Base-by-base conservation (phyloP, 257 asterid species). In the Nicotiana attenuata region DNA sequence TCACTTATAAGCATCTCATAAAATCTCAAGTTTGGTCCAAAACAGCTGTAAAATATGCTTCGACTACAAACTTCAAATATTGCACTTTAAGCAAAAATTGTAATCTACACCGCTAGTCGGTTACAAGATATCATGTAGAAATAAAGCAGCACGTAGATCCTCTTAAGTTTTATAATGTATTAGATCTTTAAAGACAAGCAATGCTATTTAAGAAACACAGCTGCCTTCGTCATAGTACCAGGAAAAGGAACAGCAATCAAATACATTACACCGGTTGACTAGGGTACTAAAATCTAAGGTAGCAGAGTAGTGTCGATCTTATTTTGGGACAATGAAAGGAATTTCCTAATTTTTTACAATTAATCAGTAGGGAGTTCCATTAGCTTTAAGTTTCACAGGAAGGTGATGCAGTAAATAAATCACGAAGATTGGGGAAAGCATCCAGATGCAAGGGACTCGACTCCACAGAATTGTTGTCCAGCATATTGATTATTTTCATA, bases 31-130 rank as follows among this genome's bases (percentile, higher is more conserved):
- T n/a, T 68, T 11, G 0, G 20, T 41, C 24, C 78, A 71, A 20
- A 20, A 71, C 2, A 71, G 20, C 78, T 6, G 35, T 71, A 13
- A 13, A 57, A 19, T 17, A n/a, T 20, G 59, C 50, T 22, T 71
- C 22, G 35, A 20, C 20, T 45, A 71, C 77, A 81, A 65, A 77
- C 73, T 17, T 56, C 22, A 82, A 59, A 3, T 57, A 83, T 64
- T 35, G 50, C 52, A 81, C 68, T 81, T 84, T 8, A 61, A 81
- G 59, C 69, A 85, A 68, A 41, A 60, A 69, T 53, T 65, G 75
- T 31, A 38, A 78, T 57, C 57, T 67, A 16, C 77, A 57, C 59
- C 0, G 3, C 33, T 6, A 71, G 17, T 45, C 59, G 0, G 7
- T 71, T 68, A n/a, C 56, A 68, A 38, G 56, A 38, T 68, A 38